Conservation (phyloP, 2,329 filamentous ascomycete genomes). For the Exophiala sideris region DNA sequence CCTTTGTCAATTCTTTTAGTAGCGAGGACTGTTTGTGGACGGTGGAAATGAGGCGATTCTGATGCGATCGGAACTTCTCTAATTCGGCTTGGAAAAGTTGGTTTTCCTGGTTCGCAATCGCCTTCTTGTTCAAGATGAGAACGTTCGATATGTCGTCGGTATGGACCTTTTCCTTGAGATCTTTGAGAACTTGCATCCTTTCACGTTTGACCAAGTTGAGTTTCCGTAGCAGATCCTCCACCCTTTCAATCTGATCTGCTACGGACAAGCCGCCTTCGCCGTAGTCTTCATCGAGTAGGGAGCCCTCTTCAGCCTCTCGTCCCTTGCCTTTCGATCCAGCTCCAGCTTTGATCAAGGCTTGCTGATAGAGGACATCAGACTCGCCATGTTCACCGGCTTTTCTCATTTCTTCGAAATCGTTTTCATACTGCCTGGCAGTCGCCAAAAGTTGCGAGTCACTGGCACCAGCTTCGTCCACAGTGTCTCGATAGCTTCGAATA, state of each 20-base stretch:
- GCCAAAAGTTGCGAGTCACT: conserved; percentile 81
- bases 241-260: conserved; percentile 79
- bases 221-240: conserved; percentile 89
- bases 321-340: conserved; percentile 59
- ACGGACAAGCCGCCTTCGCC: conserved; percentile 76
- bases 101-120: conserved; percentile 83
- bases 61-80: conserved; percentile 94
- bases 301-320: conserved; percentile 61
- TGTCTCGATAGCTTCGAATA: conserved; percentile 81
- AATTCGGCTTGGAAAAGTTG: conserved; percentile 93
- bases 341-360: conserved; percentile 75
- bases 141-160: conserved; percentile 97
- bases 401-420: conserved; percentile 93
- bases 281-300: conserved; percentile 87
- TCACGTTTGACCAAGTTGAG: conserved; percentile 90
- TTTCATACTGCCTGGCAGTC: conserved; percentile 80
- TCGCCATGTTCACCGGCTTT: conserved; percentile 81
- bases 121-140: conserved; percentile 95
- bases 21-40: conserved; percentile 92
- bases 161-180: conserved; percentile 91
- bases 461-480: conserved; percentile 80
- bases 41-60: conserved; percentile 84
- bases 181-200: conserved; percentile 85
- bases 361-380: conserved; percentile 83
- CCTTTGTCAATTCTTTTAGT: conserved; percentile 88